Conservation (phyloP, 495 filamentous ascomycete species). For the Penicillium crystallinum region DNA sequence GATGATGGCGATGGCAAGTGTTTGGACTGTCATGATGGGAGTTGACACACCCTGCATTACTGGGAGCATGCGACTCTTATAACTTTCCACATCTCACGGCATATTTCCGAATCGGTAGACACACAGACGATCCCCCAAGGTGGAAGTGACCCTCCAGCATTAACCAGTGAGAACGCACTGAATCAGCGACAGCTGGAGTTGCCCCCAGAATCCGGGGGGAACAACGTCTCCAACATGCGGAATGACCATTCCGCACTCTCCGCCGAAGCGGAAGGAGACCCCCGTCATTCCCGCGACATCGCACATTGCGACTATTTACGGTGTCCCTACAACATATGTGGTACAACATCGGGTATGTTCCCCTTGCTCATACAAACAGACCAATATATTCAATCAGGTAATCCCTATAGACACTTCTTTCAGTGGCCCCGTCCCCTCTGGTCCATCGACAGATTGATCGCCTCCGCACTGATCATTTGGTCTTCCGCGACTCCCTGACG, state of each 20-base stretch:
- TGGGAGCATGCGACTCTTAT: conserved; percentile 6
- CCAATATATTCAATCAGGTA: neutral
- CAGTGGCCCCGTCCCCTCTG: too few relatives aligned
- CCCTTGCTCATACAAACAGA: neutral
- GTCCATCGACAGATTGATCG: too few relatives aligned
- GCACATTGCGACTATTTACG: too few relatives aligned
- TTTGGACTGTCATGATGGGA: conserved; percentile 39
- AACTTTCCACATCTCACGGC: neutral
- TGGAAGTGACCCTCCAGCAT: too few relatives aligned
- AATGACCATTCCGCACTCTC: conserved; percentile 7
- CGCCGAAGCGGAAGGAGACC: neutral
- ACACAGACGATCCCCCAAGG: neutral
- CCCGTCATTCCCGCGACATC: neutral
- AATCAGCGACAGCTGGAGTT: too few relatives aligned
- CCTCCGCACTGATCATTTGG: too few relatives aligned
- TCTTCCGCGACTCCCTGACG: conserved; percentile 18
- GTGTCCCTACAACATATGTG: too few relatives aligned
- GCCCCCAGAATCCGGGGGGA: neutral
- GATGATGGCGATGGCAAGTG: conserved; percentile 36
- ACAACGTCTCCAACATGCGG: neutral
- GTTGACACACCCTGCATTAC: neutral
- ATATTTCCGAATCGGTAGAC: conserved; percentile 6
- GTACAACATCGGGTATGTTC: too few relatives aligned
- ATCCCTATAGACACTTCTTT: too few relatives aligned
- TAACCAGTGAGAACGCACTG: conserved; percentile 2